Conservation (phyloP, 2,329 filamentous ascomycete species). For the Colletotrichum sp. region DNA sequence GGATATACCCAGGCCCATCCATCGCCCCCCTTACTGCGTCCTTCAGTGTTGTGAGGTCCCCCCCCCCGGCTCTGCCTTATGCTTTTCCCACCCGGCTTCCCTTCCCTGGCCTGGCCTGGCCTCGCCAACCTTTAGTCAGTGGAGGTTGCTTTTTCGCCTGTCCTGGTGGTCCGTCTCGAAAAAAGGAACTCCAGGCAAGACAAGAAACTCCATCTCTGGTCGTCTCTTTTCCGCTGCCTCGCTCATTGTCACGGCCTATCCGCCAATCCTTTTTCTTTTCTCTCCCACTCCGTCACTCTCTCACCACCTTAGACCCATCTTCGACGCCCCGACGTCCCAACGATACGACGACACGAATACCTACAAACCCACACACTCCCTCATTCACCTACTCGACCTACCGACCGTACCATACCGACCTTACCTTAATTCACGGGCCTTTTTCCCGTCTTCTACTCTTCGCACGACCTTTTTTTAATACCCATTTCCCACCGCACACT, state of each 20-base stretch:
- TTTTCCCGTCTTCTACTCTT: not conserved
- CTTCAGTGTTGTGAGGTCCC: not conserved
- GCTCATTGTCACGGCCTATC: slow-evolving; percentile 11
- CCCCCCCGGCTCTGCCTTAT: not conserved
- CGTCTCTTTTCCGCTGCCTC: not conserved
- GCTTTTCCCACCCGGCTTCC: not conserved
- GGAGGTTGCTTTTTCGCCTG: slow-evolving; percentile 2
- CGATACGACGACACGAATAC: slow-evolving; percentile 8
- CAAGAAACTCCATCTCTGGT: not conserved
- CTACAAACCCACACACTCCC: not conserved
- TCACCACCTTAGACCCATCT: not conserved
- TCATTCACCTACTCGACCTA: not conserved
- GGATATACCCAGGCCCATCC: not conserved
- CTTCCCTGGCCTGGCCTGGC: not conserved
- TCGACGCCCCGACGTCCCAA: not conserved
- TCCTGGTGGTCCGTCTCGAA: not conserved
- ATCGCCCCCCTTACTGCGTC: not conserved
- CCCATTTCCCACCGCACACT: slow-evolving; percentile 1
- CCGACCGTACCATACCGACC: not conserved
- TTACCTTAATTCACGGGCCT: slow-evolving; percentile 12
- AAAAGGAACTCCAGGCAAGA: slow-evolving; percentile 16
- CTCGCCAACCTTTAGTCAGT: not conserved
- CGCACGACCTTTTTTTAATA: slow-evolving; percentile 17
- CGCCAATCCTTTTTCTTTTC: slow-evolving; percentile 14
- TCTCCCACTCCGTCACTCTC: slow-evolving; percentile 1